Evolutionary conservation across 176 grass and related monocot genomes (phyloP), one percentile per base, ranked within the genome.

Genomic region (Saccharum spontaneum): DNA sequence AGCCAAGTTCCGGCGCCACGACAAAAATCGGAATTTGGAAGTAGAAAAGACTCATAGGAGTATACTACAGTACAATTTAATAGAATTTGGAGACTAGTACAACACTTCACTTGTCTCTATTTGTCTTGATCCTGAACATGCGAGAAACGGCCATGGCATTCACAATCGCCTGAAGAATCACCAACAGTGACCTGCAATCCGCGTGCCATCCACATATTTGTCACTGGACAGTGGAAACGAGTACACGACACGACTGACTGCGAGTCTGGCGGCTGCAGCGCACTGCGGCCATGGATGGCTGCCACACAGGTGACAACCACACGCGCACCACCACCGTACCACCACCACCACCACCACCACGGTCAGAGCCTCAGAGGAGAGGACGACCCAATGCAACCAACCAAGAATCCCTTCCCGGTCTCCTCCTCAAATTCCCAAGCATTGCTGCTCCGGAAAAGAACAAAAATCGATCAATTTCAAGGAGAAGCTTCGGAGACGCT

Each of bases 401-500:
- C n/a, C n/a, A 50, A 23, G 71, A 41, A 20, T 40, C 52, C 28
- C 28, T 28, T 28, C 28, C 13, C 10, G 60, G 24, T n/a, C 55
- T 20, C 34, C 55, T 20, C 34, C 46, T 18, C 61, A 26, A 17
- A 37, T 68, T 57, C 79, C 6, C 15, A 75, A 87, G 75, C 72
- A 52, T 73, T 44, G 48, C 46, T 22, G 73, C 67, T 28, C 84
- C 64, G n/a, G 8, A 45, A 60, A 60, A 69, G 23, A 73, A 73
- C 73, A 40, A 55, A 18, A 24, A 68, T 69, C 38, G 30, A 33
- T 69, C 18, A 17, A 84, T 64, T 49, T 49, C 11, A 14, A 31
- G 24, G n/a, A 48, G 78, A 80, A 91, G 81, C 50, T 87, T 84
- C 63, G 81, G 64, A 82, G 87, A 68, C 57, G 73, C 43, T 69